Evolutionary conservation across 176 grass and related monocot genomes (phyloP).

Genomic region (Pharus latifolius): DNA sequence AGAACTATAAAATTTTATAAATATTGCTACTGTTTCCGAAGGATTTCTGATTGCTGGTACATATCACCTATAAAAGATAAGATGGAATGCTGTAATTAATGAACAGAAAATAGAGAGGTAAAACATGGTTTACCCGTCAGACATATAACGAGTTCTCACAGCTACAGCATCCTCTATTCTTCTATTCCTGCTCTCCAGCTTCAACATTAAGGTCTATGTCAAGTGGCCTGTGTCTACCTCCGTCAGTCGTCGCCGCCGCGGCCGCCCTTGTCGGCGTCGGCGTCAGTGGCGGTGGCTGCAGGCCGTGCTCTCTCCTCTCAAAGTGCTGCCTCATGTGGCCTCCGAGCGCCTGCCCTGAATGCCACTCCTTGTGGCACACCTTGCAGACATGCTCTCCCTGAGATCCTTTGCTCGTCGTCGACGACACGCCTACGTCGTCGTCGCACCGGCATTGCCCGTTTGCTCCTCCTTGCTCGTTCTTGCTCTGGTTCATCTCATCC

Average conservation of each 20-base stretch:
- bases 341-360: neutral
- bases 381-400: neutral
- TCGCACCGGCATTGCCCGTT: neutral
- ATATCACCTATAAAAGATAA: too few relatives aligned
- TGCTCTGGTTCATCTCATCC: neutral
- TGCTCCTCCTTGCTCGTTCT: neutral
- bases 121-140: too few relatives aligned
- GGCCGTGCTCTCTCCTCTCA: neutral
- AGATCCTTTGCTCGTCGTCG: neutral
- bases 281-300: too few relatives aligned
- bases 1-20: too few relatives aligned
- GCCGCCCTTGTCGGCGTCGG: too few relatives aligned
- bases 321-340: neutral
- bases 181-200: slow-evolving; percentile 18
- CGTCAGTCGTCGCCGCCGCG: neutral
- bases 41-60: too few relatives aligned
- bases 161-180: too few relatives aligned
- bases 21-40: too few relatives aligned
- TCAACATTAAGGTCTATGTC: slow-evolving; percentile 23
- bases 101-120: too few relatives aligned
- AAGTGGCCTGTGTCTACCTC: neutral
- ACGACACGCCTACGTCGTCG: too few relatives aligned
- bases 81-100: too few relatives aligned
- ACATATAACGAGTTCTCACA: too few relatives aligned
- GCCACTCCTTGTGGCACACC: neutral